Evolutionary conservation across 2,329 filamentous ascomycete species (phyloP), one percentile per base, ranked within the genome.

Genomic region (Fusarium xyrophilum): DNA sequence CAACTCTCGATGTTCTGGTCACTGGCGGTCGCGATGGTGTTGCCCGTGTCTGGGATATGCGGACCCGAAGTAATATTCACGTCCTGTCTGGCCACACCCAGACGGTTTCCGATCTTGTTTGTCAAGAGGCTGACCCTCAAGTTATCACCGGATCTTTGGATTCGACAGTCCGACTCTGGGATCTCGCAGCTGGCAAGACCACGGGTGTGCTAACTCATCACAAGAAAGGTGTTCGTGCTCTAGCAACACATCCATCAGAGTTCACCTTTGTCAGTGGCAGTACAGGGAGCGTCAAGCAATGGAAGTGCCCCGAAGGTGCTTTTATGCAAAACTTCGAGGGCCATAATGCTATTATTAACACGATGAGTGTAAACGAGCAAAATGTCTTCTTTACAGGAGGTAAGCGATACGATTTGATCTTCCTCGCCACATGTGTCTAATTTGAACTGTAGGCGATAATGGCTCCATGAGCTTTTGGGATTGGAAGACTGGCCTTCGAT

Each of bases 281-380:
- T 75, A 94, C 95, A 0, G 91, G 92, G 27, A 94, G 92, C 77
- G 97, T 99, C 81, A 99, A 99, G 84, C 96, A 99, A 81, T 99
- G 96, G 95, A 97, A 98, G 79, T 98, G 94, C 72, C 96, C 96
- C 3, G 93, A 97, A 77, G 96, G 95, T 38, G 93, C 93, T 19
- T 98, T 99, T 77, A 99, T 99, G 96, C 94, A 97, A 79, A 98
- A 98, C 77, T 98, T 98, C 75, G 93, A 97, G 43, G 95, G 95
- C 7, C 95, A 98, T 76, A 97, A 97, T 75, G 88, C 93, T 63
- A 96, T 99, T 77, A 95, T 99, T 82, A 99, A 99, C 80, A 93
- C 93, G 0, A 82, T 99, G 46, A 87, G 93, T 43, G 93, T 96
- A 33, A 99, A 99, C 78, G 92, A 96, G 74, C 93, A 97, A 77